Percentiles rank a stretch among this genome's conserved stretches.
Evolutionary conservation across 805 yeast species (phyloP).

Genomic region (Zygosaccharomyces bisporus): DNA sequence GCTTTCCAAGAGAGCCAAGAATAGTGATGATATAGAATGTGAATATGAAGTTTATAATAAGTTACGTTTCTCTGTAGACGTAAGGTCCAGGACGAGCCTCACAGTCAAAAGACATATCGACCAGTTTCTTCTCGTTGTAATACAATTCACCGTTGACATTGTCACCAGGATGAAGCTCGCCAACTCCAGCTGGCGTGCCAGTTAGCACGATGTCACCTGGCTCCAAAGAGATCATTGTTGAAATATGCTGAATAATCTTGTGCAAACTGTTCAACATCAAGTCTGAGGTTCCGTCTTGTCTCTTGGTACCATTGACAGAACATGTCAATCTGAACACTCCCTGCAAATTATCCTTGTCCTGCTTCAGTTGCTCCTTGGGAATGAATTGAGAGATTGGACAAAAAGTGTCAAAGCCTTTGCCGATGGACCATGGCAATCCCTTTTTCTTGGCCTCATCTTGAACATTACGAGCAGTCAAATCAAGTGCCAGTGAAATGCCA

Average conservation of each 20-base stretch:
- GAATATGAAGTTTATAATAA: background rate
- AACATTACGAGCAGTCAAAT: slow-evolving; percentile 92
- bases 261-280: slow-evolving; percentile 89
- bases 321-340: slow-evolving; percentile 30
- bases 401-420: slow-evolving; percentile 95
- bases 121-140: slow-evolving; percentile 53
- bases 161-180: slow-evolving; percentile 77
- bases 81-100: slow-evolving; percentile 58
- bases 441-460: slow-evolving; percentile 91
- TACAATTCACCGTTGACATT: slow-evolving; percentile 57
- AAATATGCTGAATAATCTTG: slow-evolving; percentile 71
- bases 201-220: slow-evolving; percentile 89
- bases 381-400: slow-evolving; percentile 79
- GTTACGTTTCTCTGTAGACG: slow-evolving; percentile 43
- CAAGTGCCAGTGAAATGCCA: slow-evolving; percentile 88
- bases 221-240: slow-evolving; percentile 84
- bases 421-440: slow-evolving; percentile 96
- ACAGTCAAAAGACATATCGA: slow-evolving; percentile 40
- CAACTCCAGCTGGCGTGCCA: slow-evolving; percentile 99
- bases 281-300: slow-evolving; percentile 71
- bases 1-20: slow-evolving; percentile 30
- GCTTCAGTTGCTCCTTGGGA: slow-evolving; percentile 59
- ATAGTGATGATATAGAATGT: slow-evolving; percentile 15
- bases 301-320: slow-evolving; percentile 59
- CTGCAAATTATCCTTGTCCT: slow-evolving; percentile 44